Base-by-base conservation (phyloP, 179 eudicot genomes). In the Silene noctiflora region DNA sequence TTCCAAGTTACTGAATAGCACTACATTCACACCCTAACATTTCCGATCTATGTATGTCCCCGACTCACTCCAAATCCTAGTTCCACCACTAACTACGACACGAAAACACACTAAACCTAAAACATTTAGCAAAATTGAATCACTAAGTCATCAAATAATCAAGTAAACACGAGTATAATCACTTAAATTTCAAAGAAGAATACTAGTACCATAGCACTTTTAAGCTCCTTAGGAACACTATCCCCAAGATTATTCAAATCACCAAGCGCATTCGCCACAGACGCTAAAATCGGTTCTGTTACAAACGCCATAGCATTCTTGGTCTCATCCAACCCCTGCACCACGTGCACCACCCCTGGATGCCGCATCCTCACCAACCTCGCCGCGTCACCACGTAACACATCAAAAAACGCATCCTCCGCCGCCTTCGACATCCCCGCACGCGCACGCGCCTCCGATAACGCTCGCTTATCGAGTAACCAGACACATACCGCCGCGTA, bases 221-320 rank as follows among this genome's bases (percentile, higher is more conserved):
- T 89, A 42, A 95, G 98, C 86, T 93, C 97, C 84, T 91, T 93
- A 21, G 99, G 93, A 63, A 93, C 88, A 56, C 3, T 31, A 17
- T 84, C 78, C 2, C 80, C 78, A 70, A 95, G 77, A 71, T 91
- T 89, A 35, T 88, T 88, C 83, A 95, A 71, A 81, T 76, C 78
- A 42, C 99, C 99, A 77, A 95, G 78, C 16, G 90, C 90, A 80
- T 95, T 95, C 1, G 96, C 96, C 4, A 86, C 88, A 0, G 97
- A 91, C 0, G 99, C 94, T 79, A 93, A 90, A 46, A 95, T 60
- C 16, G 99, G 99, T 78, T 95, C 99, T 0, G 99, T 95, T 3
- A 93, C 99, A 88, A 95, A 91, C 6, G 99, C 99, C 99, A 95
- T 93, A 1, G 91, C 92, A 80, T 86, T 89, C 86, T 95, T 95